Conservation (phyloP, 2,329 filamentous ascomycete genomes). For the Fusarium anthophilum region DNA sequence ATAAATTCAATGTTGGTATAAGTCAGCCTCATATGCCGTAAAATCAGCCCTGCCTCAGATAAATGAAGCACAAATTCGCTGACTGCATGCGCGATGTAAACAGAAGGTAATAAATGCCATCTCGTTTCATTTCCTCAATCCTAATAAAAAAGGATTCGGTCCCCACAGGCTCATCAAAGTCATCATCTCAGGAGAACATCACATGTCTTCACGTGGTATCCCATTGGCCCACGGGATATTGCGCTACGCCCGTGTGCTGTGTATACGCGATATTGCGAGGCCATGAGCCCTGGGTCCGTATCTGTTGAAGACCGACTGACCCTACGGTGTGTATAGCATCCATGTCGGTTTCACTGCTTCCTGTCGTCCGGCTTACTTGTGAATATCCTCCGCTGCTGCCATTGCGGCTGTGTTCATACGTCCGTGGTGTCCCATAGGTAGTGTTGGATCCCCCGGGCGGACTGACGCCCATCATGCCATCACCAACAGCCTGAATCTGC, state of each 20-base stretch:
- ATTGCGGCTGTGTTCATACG: slow-evolving; percentile 44
- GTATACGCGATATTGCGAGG: slow-evolving; percentile 35
- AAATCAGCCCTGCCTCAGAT: slow-evolving; percentile 22
- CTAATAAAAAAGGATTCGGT: slow-evolving; percentile 2
- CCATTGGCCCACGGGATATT: slow-evolving; percentile 38
- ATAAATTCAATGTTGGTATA: slow-evolving; percentile 5
- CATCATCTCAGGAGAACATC: not conserved
- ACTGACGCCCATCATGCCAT: slow-evolving; percentile 6
- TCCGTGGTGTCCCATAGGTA: slow-evolving; percentile 44
- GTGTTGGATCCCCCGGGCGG: slow-evolving; percentile 37
- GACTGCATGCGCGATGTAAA: slow-evolving; percentile 7
- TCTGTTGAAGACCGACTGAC: slow-evolving; percentile 35
- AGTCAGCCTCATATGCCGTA: slow-evolving; percentile 5
- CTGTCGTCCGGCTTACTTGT: slow-evolving; percentile 47
- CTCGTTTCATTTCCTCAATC: slow-evolving; percentile 17
- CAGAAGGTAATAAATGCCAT: slow-evolving; percentile 1
- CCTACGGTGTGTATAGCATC: slow-evolving; percentile 37
- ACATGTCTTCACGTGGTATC: slow-evolving; percentile 2
- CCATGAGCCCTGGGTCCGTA: slow-evolving; percentile 33
- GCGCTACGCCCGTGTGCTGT: slow-evolving; percentile 15
- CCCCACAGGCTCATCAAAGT: slow-evolving; percentile 10
- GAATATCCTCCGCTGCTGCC: slow-evolving; percentile 50
- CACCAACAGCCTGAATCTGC: slow-evolving; percentile 26
- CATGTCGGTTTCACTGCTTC: slow-evolving; percentile 43
- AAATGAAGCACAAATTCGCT: slow-evolving; percentile 26